A percentile compares a stretch with the other conserved stretches of the same genome.
Conservation (phyloP, 1,139 yeast species). For the Ogataea hybrid region DNA sequence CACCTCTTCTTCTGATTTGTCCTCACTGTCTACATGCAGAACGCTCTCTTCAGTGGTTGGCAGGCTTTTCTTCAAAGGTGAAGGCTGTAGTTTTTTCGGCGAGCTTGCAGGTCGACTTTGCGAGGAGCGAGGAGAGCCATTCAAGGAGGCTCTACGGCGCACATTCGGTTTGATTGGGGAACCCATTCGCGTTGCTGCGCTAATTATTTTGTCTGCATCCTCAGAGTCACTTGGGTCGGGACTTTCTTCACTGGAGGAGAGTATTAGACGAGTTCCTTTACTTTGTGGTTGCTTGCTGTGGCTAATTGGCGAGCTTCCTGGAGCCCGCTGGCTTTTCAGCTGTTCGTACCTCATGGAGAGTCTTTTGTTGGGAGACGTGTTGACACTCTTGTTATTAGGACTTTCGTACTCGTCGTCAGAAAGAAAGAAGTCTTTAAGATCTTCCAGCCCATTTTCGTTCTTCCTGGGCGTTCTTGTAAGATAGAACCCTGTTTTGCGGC, state of each 20-base stretch:
- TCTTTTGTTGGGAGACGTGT: slow-evolving; percentile 22
- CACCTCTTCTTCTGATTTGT: slow-evolving; percentile 2
- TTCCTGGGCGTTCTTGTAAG: slow-evolving; percentile 44
- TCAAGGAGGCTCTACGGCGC: slow-evolving; percentile 16
- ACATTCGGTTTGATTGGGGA: slow-evolving; percentile 27
- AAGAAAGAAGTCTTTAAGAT: slow-evolving; percentile 71
- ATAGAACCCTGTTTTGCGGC: slow-evolving; percentile 31
- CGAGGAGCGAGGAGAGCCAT: slow-evolving; percentile 22
- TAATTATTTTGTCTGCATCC: slow-evolving; percentile 28
- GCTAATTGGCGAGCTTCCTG: slow-evolving; percentile 2
- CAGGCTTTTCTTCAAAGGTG: slow-evolving; percentile 20
- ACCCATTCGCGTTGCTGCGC: slow-evolving; percentile 28
- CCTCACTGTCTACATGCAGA: not conserved
- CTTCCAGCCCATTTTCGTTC: slow-evolving; percentile 77
- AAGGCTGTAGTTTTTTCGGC: slow-evolving; percentile 15
- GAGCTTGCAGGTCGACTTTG: slow-evolving; percentile 1
- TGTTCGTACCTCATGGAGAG: slow-evolving; percentile 17
- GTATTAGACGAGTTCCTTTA: slow-evolving; percentile 6
- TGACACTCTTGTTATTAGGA: slow-evolving; percentile 18
- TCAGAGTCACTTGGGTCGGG: slow-evolving; percentile 10
- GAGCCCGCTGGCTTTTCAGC: slow-evolving; percentile 9
- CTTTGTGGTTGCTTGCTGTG: slow-evolving; percentile 1
- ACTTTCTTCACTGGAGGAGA: slow-evolving; percentile 11
- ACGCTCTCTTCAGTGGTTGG: not conserved
- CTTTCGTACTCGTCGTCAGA: slow-evolving; percentile 36